A percentile compares a stretch with the other conserved stretches of the same genome.
Evolutionary conservation across 169 alveolate species (phyloP).

Genomic region (Eimeria brunetti): DNA sequence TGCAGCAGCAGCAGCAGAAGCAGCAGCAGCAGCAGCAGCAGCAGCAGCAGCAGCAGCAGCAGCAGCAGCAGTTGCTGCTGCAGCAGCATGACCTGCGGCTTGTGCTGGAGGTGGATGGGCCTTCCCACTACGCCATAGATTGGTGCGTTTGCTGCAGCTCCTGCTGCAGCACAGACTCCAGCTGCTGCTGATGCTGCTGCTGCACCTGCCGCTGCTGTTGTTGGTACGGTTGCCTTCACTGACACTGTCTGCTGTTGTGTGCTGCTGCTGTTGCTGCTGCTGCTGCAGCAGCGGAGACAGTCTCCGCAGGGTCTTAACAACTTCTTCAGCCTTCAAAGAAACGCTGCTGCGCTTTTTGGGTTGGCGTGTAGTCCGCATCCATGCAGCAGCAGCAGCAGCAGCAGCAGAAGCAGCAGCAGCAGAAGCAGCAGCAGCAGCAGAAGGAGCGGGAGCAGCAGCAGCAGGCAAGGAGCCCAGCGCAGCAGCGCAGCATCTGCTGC

Average conservation of each 20-base stretch:
- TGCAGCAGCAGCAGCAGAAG: slow-evolving; percentile 39
- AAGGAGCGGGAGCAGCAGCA: slow-evolving; percentile 24
- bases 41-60: slow-evolving; percentile 16
- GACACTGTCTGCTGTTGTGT: not conserved
- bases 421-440: slow-evolving; percentile 12
- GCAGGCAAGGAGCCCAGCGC: not conserved
- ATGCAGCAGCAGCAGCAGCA: slow-evolving; percentile 20
- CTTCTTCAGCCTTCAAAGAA: slow-evolving; percentile 31
- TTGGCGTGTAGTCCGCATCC: slow-evolving; percentile 45
- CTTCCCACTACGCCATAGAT: slow-evolving; percentile 4
- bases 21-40: slow-evolving; percentile 34
- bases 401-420: not conserved
- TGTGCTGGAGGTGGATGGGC: slow-evolving; percentile 60
- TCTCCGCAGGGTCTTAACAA: not conserved
- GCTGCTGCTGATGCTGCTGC: slow-evolving; percentile 36
- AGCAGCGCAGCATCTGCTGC: slow-evolving; percentile 65
- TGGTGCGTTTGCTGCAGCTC: slow-evolving; percentile 23
- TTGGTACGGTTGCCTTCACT: not conserved
- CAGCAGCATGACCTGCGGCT: slow-evolving; percentile 38
- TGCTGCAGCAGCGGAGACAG: slow-evolving; percentile 54
- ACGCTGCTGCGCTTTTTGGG: slow-evolving; percentile 38
- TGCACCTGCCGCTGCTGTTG: slow-evolving; percentile 5
- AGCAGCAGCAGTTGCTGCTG: slow-evolving; percentile 15
- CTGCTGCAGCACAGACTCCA: not conserved
- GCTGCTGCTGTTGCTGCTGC: slow-evolving; percentile 38